phyloP scores from a whole-genome alignment of 177 flowering plant species.

The Vitis hybrid region DNA sequence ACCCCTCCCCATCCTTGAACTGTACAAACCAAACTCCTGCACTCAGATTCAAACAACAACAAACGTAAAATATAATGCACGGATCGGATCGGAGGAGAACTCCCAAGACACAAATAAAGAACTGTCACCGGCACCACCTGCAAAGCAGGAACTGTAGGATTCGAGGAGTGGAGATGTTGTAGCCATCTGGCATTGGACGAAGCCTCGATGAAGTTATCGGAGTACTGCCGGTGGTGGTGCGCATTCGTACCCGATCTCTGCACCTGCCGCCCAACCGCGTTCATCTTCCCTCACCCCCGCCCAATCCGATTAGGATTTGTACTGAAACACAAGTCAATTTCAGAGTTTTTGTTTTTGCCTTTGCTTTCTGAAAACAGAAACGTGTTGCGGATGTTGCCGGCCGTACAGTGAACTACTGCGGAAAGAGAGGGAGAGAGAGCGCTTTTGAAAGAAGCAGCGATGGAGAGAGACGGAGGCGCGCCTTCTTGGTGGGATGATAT shows the following conservation, averaged over 20 bases:
- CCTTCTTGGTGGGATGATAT: neutral
- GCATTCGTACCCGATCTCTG: slow-evolving; percentile 24
- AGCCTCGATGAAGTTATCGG: slow-evolving; percentile 32
- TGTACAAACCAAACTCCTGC: slow-evolving; percentile 29
- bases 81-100: neutral
- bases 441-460: neutral
- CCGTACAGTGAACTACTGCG: neutral
- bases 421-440: neutral
- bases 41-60: neutral
- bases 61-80: neutral
- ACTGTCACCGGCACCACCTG: slow-evolving; percentile 1
- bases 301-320: neutral
- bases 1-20: slow-evolving; percentile 44
- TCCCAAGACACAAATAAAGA: neutral
- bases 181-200: slow-evolving; percentile 21
- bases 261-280: slow-evolving; percentile 28
- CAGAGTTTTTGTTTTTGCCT: neutral
- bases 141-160: too few relatives aligned
- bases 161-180: slow-evolving; percentile 18
- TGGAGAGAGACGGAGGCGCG: neutral
- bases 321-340: neutral
- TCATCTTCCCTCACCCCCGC: slow-evolving; percentile 19
- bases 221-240: slow-evolving; percentile 42
- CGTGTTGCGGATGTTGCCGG: neutral
- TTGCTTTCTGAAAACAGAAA: neutral